Percentiles rank a stretch among this genome's conserved stretches.
Conservation (phyloP, 495 filamentous ascomycete species). For the Lophiotrema nucula region DNA sequence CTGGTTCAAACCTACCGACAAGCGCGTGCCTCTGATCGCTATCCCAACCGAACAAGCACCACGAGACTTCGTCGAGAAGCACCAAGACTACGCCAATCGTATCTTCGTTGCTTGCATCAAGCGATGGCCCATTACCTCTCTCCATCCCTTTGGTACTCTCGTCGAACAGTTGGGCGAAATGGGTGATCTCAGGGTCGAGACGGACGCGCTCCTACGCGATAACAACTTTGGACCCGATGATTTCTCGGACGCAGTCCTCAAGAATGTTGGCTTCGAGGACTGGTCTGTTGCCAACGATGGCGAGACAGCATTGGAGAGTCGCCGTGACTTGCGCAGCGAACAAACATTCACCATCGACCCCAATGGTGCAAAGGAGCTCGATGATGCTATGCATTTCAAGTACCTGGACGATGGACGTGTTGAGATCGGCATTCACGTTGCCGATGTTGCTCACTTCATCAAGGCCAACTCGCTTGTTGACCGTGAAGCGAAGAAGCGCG, state of each 20-base stretch:
- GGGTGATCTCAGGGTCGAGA: slow-evolving; percentile 95
- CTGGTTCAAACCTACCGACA: slow-evolving; percentile 99
- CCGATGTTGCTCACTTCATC: slow-evolving; percentile 95
- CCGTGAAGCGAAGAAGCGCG: slow-evolving; percentile 95
- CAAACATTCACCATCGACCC: slow-evolving; percentile 90
- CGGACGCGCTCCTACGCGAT: slow-evolving; percentile 91
- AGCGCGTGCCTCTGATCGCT: slow-evolving; percentile 94
- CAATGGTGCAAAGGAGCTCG: slow-evolving; percentile 76
- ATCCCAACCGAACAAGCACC: slow-evolving; percentile 98
- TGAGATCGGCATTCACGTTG: slow-evolving; percentile 93
- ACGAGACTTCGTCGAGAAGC: slow-evolving; percentile 96
- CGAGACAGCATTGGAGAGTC: slow-evolving; percentile 67
- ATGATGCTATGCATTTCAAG: slow-evolving; percentile 90
- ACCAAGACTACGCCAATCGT: slow-evolving; percentile 93
- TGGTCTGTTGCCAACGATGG: slow-evolving; percentile 84
- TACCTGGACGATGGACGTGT: slow-evolving; percentile 75
- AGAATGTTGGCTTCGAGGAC: slow-evolving; percentile 86
- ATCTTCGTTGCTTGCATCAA: slow-evolving; percentile 99
- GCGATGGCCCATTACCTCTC: slow-evolving; percentile 98
- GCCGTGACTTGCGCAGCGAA: slow-evolving; percentile 88
- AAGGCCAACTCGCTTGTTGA: slow-evolving; percentile 95
- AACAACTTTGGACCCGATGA: slow-evolving; percentile 99
- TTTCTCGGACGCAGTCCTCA: slow-evolving; percentile 92
- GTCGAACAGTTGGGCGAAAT: slow-evolving; percentile 97
- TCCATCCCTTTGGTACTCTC: slow-evolving; percentile 96